Percentiles rank a stretch among this genome's conserved stretches.
Conservation (phyloP, 495 filamentous ascomycete species). For the Letharia lupina region DNA sequence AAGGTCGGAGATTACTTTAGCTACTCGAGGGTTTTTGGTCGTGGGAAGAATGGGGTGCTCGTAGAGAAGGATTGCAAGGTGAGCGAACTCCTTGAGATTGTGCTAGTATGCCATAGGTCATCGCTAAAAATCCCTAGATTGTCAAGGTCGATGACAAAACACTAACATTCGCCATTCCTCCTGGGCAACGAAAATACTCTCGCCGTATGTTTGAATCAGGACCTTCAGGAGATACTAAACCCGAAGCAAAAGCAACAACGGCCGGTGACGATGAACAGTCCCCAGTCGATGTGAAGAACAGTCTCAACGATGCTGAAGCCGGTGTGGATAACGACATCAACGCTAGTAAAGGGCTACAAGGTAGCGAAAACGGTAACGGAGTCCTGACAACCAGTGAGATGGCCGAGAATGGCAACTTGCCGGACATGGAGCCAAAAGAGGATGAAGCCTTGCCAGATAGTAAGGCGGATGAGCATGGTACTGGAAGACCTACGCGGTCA, state of each 20-base stretch:
- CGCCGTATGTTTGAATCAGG: slow-evolving; percentile 21
- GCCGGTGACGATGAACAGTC: background rate
- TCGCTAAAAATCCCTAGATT: slow-evolving; percentile 29
- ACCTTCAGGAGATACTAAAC: background rate
- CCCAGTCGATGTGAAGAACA: background rate
- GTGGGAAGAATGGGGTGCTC: slow-evolving; percentile 26
- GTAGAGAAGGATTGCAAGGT: slow-evolving; percentile 46
- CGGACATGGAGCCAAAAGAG: background rate
- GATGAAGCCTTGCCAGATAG: background rate
- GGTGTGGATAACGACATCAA: background rate
- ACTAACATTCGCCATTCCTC: slow-evolving; percentile 40
- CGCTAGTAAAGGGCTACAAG: background rate
- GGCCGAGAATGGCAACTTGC: background rate
- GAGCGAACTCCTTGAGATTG: slow-evolving; percentile 12
- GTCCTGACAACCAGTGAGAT: background rate
- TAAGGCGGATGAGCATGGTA: background rate
- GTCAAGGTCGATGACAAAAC: slow-evolving; percentile 29
- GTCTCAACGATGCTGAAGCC: background rate
- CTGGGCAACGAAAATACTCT: slow-evolving; percentile 36
- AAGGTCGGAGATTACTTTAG: slow-evolving; percentile 45
- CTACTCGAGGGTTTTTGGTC: slow-evolving; percentile 33
- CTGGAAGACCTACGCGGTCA: no score
- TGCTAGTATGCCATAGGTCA: no score
- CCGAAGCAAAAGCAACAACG: background rate
- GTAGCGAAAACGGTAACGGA: background rate